Base-by-base conservation (phyloP, 108 stramenopile genomes). In the Aurantiochytrium sp. region DNA sequence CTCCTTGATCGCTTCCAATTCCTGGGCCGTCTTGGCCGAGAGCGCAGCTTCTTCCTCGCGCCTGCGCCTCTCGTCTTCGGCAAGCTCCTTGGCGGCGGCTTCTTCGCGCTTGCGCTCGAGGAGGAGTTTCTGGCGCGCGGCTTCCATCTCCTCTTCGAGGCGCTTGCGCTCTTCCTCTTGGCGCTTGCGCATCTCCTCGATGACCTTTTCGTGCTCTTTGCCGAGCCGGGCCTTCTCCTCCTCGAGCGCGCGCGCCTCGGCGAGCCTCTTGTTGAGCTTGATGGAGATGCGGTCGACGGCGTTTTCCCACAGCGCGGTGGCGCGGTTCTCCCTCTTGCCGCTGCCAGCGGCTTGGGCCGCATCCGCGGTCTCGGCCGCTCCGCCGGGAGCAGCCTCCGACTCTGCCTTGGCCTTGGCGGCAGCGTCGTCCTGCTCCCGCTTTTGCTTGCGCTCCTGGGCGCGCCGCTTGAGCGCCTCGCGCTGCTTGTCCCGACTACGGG, bases 101-200 rank as follows among this genome's bases (percentile, higher is more conserved):
- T 81, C 73, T 24, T 81, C 73, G 45, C 45, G 39, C 24, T 81
- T 41, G 12, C 73, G 39, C 3, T 81, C 45, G n/a, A n/a, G 42
- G 42, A 81, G 39, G 1, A 81, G 73, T 30, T 81, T 81, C 45
- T 81, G 39, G 6, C 45, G 39, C 6, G 42, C 45, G 42, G n/a
- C 73, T 42, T 81, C 73, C 73, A 81, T 81, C 24, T 81, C 73
- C n/a, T 81, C 45, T 42, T 81, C 73, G 45, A 81, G 73, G 8
- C 73, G 39, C 39, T 48, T 81, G 39, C 73, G 73, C 45, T 81
- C 73, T 81, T 81, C 73, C 24, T 81, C 73, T 30, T 81, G 73
- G 10, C 45, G 39, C 39, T 48, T 41, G 6, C 45, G 39, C 42
- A 81, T 81, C 1, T 81, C 73, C 39, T 81, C 73, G 24, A 81